Conservation (phyloP, 1,284 basidiomycete genomes). For the Sanghuangporus sanghuang region DNA sequence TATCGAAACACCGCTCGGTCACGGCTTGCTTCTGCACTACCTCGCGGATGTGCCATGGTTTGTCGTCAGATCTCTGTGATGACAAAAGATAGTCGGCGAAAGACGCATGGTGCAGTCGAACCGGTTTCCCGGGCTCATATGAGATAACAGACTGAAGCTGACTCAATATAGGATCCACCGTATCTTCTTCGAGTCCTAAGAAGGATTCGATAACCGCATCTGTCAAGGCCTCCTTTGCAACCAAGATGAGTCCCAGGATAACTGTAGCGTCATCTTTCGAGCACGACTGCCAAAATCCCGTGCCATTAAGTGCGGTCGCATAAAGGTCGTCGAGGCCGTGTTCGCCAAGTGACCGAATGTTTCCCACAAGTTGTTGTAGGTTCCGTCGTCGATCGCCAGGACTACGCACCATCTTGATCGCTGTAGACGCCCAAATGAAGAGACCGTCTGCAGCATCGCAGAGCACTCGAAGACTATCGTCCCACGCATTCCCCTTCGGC, state of each 20-base stretch:
- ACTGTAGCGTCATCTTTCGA: not conserved
- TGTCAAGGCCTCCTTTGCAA: not conserved
- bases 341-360: not conserved
- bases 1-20: not conserved
- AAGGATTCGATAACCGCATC: not conserved
- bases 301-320: not conserved
- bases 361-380: not conserved
- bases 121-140: not conserved
- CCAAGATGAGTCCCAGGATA: not conserved
- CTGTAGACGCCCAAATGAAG: constrained; percentile 7
- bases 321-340: not conserved
- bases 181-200: not conserved
- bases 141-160: not conserved
- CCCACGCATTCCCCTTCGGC: too few species aligned
- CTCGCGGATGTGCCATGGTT: not conserved
- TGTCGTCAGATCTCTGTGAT: not conserved
- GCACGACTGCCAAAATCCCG: not conserved
- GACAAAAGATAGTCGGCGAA: not conserved
- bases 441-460: too few species aligned
- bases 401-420: not conserved
- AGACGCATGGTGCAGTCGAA: not conserved
- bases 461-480: too few species aligned
- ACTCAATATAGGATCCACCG: not conserved
- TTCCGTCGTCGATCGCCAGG: not conserved
- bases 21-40: not conserved